phyloP scores from a whole-genome alignment of 2,329 filamentous ascomycete species.

The Tolypocladium ophioglossoides region DNA sequence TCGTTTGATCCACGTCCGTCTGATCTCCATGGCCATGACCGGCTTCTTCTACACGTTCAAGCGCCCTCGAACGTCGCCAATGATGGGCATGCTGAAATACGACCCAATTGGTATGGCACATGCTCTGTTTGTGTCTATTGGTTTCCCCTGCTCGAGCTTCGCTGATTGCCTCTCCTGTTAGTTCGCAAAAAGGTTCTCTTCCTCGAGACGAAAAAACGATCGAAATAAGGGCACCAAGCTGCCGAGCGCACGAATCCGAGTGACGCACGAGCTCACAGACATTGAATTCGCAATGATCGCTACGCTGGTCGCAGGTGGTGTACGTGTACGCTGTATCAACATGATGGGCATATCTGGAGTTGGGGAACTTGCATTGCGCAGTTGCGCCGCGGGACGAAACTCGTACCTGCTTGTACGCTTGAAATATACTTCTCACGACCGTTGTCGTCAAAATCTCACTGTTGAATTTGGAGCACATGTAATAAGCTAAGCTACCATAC shows the following conservation, averaged over 20 bases:
- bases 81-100: conserved; percentile 97
- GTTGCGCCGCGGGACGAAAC: conserved; percentile 3
- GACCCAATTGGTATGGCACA: conserved; percentile 73
- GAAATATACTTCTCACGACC: not conserved
- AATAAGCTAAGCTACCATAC: not conserved
- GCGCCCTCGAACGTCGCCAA: conserved; percentile 68
- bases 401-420: conserved; percentile 1
- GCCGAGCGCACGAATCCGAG: not conserved
- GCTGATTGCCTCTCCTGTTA: conserved; percentile 21
- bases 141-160: not conserved
- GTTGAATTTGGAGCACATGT: not conserved
- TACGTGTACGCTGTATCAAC: conserved; percentile 16
- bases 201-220: conserved; percentile 79
- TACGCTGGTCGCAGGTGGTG: not conserved
- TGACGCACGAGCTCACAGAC: not conserved
- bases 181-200: conserved; percentile 95
- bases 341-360: conserved; percentile 20
- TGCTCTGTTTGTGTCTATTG: not conserved
- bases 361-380: conserved; percentile 10
- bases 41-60: conserved; percentile 92
- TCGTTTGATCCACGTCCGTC: conserved; percentile 83
- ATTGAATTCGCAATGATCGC: not conserved
- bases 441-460: not conserved
- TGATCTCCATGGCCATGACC: conserved; percentile 97
- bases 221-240: conserved; percentile 30